Evolutionary conservation across 345 rosid genomes (phyloP).

Genomic region (Brassica carinata): DNA sequence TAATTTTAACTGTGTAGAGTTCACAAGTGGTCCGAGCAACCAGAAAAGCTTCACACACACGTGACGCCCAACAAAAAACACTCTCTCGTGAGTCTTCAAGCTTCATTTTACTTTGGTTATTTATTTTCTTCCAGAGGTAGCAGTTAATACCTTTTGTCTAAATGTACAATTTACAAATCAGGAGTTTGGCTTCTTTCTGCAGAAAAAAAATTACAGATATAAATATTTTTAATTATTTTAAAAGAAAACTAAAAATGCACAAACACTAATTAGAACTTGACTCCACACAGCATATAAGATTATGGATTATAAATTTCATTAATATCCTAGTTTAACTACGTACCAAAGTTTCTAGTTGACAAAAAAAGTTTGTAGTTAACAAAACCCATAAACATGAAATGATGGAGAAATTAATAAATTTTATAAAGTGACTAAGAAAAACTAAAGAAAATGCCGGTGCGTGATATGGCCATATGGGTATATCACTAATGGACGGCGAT

Average conservation of each 20-base stretch:
- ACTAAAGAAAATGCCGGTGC: not conserved
- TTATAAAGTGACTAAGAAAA: not conserved
- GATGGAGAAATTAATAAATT: not conserved
- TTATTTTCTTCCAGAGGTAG: not conserved
- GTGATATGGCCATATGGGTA: not conserved
- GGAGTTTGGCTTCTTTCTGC: not conserved
- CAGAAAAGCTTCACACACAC: conserved; percentile 28
- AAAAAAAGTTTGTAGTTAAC: not conserved
- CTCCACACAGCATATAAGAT: not conserved
- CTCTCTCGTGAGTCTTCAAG: conserved; percentile 16
- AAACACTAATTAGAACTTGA: not conserved
- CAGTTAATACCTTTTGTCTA: conserved; percentile 13
- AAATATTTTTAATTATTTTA: not conserved
- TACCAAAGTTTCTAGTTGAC: not conserved
- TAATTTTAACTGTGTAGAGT: not conserved
- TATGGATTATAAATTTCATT: not conserved
- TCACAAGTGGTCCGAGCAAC: conserved; percentile 31
- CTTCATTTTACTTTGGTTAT: conserved; percentile 8
- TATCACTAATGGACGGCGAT: not conserved
- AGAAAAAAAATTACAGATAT: not conserved
- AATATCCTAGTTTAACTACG: not conserved
- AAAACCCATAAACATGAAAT: conserved; percentile 9
- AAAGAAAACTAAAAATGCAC: not conserved
- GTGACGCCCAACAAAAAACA: conserved; percentile 22
- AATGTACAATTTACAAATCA: not conserved